Percentiles rank a stretch among this genome's conserved stretches.
Evolutionary conservation across 805 yeast species (phyloP).

Genomic region (Candida alai): DNA sequence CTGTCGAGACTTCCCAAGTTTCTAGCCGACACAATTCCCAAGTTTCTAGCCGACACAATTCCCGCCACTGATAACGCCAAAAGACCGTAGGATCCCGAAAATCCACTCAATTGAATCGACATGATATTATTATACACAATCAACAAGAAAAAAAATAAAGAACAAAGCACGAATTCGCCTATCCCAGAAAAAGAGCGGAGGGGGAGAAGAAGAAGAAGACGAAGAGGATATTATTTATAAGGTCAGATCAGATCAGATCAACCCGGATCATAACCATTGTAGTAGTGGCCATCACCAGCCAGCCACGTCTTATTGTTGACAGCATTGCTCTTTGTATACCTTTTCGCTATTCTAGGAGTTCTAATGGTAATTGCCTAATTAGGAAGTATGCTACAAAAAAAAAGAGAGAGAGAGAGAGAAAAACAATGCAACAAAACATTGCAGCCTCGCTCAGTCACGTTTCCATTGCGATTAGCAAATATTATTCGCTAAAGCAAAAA

Average conservation of each 20-base stretch:
- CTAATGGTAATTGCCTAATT: no score
- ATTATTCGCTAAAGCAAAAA: constrained; percentile 2
- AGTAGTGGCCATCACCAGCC: constrained; percentile 1
- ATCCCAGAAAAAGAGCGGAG: no score
- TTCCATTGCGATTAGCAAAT: no score
- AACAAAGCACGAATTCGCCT: neutral
- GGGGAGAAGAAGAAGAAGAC: no score
- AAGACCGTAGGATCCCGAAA: constrained; percentile 1
- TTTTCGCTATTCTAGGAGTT: no score
- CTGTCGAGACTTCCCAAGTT: constrained; percentile 14
- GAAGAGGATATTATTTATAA: no score
- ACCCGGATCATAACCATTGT: no score
- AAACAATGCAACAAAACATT: neutral
- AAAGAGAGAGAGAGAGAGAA: neutral
- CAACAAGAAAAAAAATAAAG: neutral
- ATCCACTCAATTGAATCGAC: constrained; percentile 6
- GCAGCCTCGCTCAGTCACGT: constrained; percentile 1
- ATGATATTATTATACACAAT: constrained; percentile 2
- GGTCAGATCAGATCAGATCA: no score
- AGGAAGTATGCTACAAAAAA: constrained; percentile 3
- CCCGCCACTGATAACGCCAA: constrained; percentile 6
- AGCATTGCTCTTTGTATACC: no score
- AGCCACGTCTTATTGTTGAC: constrained; percentile 7
- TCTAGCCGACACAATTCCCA: constrained; percentile 3
- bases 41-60: constrained; percentile 4